Conservation (phyloP, 768 basidiomycete species). For the Myochromella boudieri region DNA sequence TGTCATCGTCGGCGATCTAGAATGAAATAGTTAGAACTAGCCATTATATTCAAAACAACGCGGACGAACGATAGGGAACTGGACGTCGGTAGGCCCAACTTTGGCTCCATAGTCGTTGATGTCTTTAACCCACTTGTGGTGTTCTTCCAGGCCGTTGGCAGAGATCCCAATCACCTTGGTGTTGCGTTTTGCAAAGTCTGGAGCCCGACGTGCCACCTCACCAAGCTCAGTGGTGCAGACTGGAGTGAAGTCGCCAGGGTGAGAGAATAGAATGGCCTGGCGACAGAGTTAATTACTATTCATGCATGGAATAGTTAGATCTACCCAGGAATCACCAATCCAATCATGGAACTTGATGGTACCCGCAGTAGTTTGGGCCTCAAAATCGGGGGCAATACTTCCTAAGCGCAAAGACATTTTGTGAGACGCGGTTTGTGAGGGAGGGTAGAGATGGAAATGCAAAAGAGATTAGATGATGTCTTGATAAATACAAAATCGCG, state of each 20-base stretch:
- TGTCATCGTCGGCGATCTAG: constrained; percentile 90
- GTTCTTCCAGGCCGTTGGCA: constrained; percentile 84
- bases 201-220: constrained; percentile 85
- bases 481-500: constrained; percentile 39
- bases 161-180: constrained; percentile 95
- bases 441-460: background rate
- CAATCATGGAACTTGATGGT: constrained; percentile 91
- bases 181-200: constrained; percentile 82
- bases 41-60: background rate
- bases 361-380: constrained; percentile 86
- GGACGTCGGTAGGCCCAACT: constrained; percentile 67
- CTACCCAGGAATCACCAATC: constrained; percentile 86
- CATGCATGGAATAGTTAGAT: constrained; percentile 19
- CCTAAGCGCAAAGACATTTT: constrained; percentile 74
- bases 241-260: constrained; percentile 91
- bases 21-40: background rate
- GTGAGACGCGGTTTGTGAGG: constrained; percentile 1
- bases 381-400: constrained; percentile 86
- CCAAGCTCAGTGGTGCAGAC: constrained; percentile 97
- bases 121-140: constrained; percentile 86
- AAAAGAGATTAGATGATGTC: background rate
- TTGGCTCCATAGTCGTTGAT: constrained; percentile 80
- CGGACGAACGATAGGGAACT: constrained; percentile 84
- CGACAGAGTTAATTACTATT: background rate
- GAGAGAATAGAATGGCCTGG: constrained; percentile 88